Base-by-base conservation (phyloP, 768 basidiomycete genomes). In the Lactarius sanguifluus region DNA sequence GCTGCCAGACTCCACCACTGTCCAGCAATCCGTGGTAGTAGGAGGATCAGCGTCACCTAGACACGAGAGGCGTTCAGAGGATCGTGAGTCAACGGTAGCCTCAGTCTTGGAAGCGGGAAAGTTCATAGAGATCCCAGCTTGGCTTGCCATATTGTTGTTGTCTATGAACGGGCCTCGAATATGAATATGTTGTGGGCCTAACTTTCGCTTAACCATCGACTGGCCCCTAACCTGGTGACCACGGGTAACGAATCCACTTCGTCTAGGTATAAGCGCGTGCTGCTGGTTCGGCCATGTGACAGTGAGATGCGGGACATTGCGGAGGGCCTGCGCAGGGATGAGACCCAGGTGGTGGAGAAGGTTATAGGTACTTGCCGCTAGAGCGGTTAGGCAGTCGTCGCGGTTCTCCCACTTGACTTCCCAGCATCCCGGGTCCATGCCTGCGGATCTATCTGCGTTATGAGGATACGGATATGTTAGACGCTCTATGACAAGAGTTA, bases 351-450 rank as follows among this genome's bases (percentile, higher is more conserved):
- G 34, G 38, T 57, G 12, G 55, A 47, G 41, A 55, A 12, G 10
- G 32, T 18, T 30, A 36, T 25, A 52, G 36, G 20, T 20, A 75
- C 79, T 63, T 73, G 90, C 91, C 83, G 85, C 84, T 57, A 90
- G 79, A 28, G 91, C 91, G 67, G 79, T 84, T 50, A 91, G 82
- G 66, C 87, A 89, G 70, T 93, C 87, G 66, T 91, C 87, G 52
- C 91, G 82, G 74, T 90, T 85, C 32, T 82, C 79, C 89, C 89
- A 94, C 73, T 92, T 94, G 47, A 92, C 81, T 71, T 89, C 89
- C 86, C 89, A 92, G 65, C 87, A 86, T 5, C 80, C 76, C 1
- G 71, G 68, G 61, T 86, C 83, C 90, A 91, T 92, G 13, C 72
- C 71, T 6, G 80, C 52, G 40, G 80, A 80, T 50, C 87, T 85